Conservation (phyloP, 139 green algal genomes). For the Closterium sp. region DNA sequence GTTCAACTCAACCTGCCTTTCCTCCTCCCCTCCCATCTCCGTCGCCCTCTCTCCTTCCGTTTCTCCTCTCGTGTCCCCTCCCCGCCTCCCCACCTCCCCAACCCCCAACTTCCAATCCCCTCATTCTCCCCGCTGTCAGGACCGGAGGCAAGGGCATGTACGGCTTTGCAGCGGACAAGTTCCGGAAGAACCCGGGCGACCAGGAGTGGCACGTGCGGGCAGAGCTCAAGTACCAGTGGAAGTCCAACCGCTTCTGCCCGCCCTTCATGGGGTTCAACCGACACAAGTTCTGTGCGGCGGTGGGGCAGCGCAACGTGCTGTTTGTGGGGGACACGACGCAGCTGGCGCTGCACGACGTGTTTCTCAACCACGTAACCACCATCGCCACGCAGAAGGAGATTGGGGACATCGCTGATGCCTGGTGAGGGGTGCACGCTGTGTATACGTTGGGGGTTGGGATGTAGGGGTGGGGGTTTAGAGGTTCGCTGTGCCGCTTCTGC, state of each 20-base stretch:
- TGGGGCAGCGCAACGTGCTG: slow-evolving; percentile 20
- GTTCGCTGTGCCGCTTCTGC: too few species aligned
- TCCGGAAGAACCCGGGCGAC: neutral
- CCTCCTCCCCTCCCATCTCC: neutral
- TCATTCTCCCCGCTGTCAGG: neutral
- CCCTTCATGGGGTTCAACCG: slow-evolving; percentile 15
- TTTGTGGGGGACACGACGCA: slow-evolving; percentile 23
- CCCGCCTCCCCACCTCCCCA: neutral
- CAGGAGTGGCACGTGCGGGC: slow-evolving; percentile 12
- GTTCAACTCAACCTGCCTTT: too few species aligned
- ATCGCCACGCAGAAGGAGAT: neutral
- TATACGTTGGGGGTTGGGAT: too few species aligned
- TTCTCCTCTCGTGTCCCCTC: too few species aligned
- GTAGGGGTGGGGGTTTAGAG: too few species aligned
- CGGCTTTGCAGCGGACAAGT: neutral
- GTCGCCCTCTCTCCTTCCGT: neutral
- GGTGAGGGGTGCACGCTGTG: neutral
- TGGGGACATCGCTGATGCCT: neutral
- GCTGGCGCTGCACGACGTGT: slow-evolving; percentile 23
- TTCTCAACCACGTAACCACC: slow-evolving; percentile 29
- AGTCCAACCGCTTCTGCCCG: neutral
- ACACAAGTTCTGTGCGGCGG: slow-evolving; percentile 7
- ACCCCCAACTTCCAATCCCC: neutral
- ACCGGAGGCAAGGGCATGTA: neutral
- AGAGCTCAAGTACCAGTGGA: slow-evolving; percentile 25